Conservation (phyloP, 1,139 yeast species). For the Schwanniomyces etchellsii region DNA sequence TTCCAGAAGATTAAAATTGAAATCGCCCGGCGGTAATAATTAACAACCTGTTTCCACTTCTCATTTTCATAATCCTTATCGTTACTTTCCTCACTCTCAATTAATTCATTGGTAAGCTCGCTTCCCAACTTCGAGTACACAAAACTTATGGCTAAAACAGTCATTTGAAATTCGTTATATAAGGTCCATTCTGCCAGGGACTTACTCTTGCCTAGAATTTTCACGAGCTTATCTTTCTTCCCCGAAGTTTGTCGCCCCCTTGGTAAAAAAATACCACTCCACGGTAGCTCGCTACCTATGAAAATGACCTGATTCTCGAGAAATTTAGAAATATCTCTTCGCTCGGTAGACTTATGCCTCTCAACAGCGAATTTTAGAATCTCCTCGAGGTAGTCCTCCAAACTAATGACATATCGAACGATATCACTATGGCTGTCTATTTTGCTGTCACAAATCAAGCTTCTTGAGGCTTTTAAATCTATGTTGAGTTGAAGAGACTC, state of each 20-base stretch:
- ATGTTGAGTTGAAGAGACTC: slow-evolving; percentile 2
- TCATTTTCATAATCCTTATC: slow-evolving; percentile 13
- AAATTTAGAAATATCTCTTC: slow-evolving; percentile 3
- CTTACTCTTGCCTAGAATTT: background rate
- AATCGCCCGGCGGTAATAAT: slow-evolving; percentile 26
- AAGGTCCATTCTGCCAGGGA: slow-evolving; percentile 21
- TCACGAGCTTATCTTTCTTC: slow-evolving; percentile 1
- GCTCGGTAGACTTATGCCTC: slow-evolving; percentile 2
- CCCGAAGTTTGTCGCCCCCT: background rate
- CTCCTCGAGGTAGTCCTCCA: slow-evolving; percentile 29
- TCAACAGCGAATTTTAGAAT: slow-evolving; percentile 12
- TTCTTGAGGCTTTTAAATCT: slow-evolving; percentile 11
- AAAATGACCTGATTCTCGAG: slow-evolving; percentile 3
- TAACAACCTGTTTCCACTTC: slow-evolving; percentile 35
- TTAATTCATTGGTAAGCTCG: slow-evolving; percentile 30
- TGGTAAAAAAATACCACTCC: slow-evolving; percentile 10
- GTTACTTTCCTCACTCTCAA: slow-evolving; percentile 16
- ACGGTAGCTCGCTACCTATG: slow-evolving; percentile 10
- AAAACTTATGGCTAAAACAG: slow-evolving; percentile 20
- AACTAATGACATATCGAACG: slow-evolving; percentile 24
- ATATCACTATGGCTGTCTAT: slow-evolving; percentile 22
- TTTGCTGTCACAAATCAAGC: slow-evolving; percentile 11
- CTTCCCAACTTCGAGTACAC: slow-evolving; percentile 32
- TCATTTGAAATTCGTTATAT: slow-evolving; percentile 23
- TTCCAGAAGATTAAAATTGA: slow-evolving; percentile 18